Evolutionary conservation across 768 basidiomycete species (phyloP), one percentile per base, ranked within the genome.

Genomic region (Nevesoporus exiguus): DNA sequence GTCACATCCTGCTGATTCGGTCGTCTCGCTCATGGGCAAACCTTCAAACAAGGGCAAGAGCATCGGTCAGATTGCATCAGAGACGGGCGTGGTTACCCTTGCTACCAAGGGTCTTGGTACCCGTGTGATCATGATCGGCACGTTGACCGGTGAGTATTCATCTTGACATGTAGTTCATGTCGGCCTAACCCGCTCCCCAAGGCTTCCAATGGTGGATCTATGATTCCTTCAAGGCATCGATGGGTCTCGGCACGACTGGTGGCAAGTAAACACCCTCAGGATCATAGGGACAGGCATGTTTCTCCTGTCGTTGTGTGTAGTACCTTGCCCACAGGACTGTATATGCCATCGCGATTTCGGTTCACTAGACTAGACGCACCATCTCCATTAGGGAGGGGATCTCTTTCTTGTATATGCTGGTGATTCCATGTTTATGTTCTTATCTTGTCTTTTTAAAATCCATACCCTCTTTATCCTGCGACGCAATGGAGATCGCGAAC

Each of bases 191-290:
- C 17, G 7, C 6, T 75, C 15, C 11, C 27, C 34, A 74, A 76
- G 91, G 88, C 66, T 90, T 90, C 87, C 88, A 91, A 79, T 91
- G 89, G 90, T 92, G 90, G 88, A 91, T 93, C 73, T 93, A 93
- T 71, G 92, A 93, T 69, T 77, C 82, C 47, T 93, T 92, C 83
- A 93, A 93, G 79, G 54, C 80, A 24, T 69, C 85, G 49, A 87
- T 92, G 86, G 90, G 90, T 66, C 78, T 92, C 71, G 90, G 90
- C 56, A 92, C 90, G 50, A 91, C 90, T 34, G 90, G 90, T 76
- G 90, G 90, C 72, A 92, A 92, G 43, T 92, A 86, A 73, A 73
- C 13, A 40, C n/a, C 7, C 1, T 10, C 7, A 19, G 14, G 17
- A 17, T 15, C 25, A n/a, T 24, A 6, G 22, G 13, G 19, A 21